Base-by-base conservation (phyloP, 2,329 filamentous ascomycete species). In the Hypoxylon sp. region DNA sequence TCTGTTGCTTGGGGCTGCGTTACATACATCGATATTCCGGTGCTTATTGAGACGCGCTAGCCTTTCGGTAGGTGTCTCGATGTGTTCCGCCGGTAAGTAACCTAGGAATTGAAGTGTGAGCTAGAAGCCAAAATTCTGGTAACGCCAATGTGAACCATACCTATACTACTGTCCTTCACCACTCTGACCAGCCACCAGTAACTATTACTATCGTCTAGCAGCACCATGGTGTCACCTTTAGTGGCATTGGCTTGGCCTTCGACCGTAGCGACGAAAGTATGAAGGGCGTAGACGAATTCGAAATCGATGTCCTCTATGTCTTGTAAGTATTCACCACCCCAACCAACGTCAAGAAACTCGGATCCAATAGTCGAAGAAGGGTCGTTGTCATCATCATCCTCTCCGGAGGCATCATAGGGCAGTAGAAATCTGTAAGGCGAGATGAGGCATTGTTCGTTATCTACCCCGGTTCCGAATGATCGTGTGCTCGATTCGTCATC, bases 121-220 rank as follows among this genome's bases (percentile, higher is more conserved):
- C 53, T 43, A 12, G 27, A 37, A 46, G 16, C 9, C 16, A 37
- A 19, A 46, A 16, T 16, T n/a, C 19, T 11, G 6, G 29, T 30
- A 27, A 30, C n/a, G 32, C 19, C 9, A 41, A 34, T 25, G n/a
- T 14, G 19, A 29, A 39, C 73, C 82, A 61, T 78, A 89, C 86
- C 88, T 79, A 99, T 99, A 77, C 94, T 98, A 78, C 92, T 96
- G 80, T 99, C 96, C 79, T 98, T 98, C 56, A 98, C 94, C 47
- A 99, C 92, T 70, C 95, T 88, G 12, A 99, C 96, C 66, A 99
- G 87, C 96, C 96, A 99, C 96, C 96, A 99, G 79, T 99, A 99
- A 81, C 94, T 98, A 82, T 99, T 99, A 81, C 94, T 98, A 75
- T 99, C 96, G 76, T 99, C 96, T 21, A 99, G 87, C 69, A 99